Evolutionary conservation across 805 yeast genomes (phyloP).

Genomic region (Candida silvicultrix): DNA sequence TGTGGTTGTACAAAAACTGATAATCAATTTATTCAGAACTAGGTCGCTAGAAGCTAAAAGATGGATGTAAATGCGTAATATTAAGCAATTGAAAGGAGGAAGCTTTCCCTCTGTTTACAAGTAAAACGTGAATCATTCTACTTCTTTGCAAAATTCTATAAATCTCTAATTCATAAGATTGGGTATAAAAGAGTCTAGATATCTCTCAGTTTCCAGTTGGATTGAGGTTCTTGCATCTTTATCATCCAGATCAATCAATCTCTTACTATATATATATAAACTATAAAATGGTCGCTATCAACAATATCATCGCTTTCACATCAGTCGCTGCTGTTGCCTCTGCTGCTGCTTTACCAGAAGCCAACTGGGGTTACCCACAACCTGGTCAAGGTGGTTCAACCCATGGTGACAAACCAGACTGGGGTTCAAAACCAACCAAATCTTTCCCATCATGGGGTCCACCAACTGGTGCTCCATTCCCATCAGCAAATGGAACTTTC

Average conservation of each 20-base stretch:
- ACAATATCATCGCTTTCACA: neutral
- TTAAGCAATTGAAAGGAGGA: neutral
- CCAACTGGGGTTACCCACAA: neutral
- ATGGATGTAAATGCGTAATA: neutral
- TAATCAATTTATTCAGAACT: too few relatives aligned
- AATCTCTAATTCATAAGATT: neutral
- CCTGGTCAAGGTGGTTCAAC: neutral
- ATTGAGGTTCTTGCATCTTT: neutral
- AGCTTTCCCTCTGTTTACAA: neutral
- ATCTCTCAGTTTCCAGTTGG: neutral
- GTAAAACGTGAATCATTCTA: neutral
- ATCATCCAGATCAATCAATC: neutral
- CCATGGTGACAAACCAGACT: neutral
- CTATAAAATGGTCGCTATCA: constrained; percentile 2
- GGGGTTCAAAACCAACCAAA: neutral
- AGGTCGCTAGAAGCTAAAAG: neutral
- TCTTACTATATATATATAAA: neutral
- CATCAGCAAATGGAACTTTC: neutral
- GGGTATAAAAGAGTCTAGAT: neutral
- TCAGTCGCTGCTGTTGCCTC: neutral
- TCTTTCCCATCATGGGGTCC: neutral
- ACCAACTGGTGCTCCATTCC: neutral
- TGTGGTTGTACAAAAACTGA: too few relatives aligned
- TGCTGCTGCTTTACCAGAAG: constrained; percentile 1
- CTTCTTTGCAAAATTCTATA: neutral